These are phyloP conservation scores for Ceratocystis harringtonii DNA, from an alignment of 2,329 filamentous ascomycete genomes.

Conservation along the genomic window DNA sequence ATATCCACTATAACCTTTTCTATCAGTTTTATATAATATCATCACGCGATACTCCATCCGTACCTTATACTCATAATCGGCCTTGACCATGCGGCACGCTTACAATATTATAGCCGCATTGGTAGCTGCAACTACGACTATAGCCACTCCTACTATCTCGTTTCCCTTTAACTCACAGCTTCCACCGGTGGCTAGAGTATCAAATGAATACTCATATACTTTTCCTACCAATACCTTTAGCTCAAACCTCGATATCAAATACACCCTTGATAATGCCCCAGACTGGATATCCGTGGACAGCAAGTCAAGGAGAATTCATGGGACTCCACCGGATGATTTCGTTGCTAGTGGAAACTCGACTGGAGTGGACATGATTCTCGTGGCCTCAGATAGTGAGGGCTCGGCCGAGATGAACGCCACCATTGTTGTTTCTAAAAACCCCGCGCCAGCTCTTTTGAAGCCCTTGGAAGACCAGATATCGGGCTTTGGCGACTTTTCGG, in stretches of 20 bases:
- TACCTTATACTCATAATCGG: neutral
- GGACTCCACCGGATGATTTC: conserved; percentile 47
- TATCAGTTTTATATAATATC: neutral
- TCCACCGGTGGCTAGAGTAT: conserved; percentile 59
- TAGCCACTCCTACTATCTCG: conserved; percentile 30
- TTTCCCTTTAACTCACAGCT: conserved; percentile 79
- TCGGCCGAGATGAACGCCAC: conserved; percentile 50
- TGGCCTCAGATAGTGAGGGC: conserved; percentile 52
- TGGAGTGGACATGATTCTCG: conserved; percentile 46
- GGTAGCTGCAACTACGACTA: conserved; percentile 22
- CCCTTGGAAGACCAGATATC: conserved; percentile 44
- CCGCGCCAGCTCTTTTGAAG: conserved; percentile 38
- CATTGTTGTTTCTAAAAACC: conserved; percentile 49
- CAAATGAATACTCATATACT: conserved; percentile 50
- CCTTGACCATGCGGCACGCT: conserved; percentile 7
- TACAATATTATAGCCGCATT: conserved; percentile 21
- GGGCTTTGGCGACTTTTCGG: conserved; percentile 42
- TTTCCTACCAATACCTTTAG: conserved; percentile 63
- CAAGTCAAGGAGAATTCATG: conserved; percentile 48
- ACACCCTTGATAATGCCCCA: conserved; percentile 49
- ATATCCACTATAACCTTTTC: neutral
- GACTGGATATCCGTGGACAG: conserved; percentile 61
- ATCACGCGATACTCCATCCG: neutral
- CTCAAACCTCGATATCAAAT: conserved; percentile 44
- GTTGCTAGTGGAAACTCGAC: conserved; percentile 38